Evolutionary conservation across 192 early-diverging fungal genomes (phyloP), one percentile per base, ranked within the genome.

Genomic region (Backusella liffmaniae): DNA sequence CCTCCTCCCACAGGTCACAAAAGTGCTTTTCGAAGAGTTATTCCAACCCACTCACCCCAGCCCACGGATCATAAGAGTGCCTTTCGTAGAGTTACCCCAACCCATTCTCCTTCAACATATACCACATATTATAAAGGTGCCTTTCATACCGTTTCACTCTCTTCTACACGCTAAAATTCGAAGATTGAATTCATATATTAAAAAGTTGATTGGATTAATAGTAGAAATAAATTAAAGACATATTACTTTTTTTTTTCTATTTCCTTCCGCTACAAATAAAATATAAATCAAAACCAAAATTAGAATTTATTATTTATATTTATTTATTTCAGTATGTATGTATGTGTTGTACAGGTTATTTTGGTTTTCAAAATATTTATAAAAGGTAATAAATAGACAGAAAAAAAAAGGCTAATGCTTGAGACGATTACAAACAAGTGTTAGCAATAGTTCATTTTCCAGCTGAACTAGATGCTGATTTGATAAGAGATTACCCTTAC

Each of bases 361-460:
- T 56, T 69, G 18, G n/a, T 18, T 37, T 37, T 23, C 21, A 42
- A 39, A 16, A 69, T 69, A 62, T 62, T 41, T 69, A 41, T 41
- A 69, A 4, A 34, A 35, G 13, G 5, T 16, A 37, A 69, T n/a
- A 36, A 69, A 69, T 9, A 39, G 34, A n/a, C n/a, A 69, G 34
- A 69, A 69, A 36, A 42, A 23, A 23, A 41, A 23, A 42, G 39
- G 23, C 0, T 8, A 69, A 21, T 21, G 5, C 9, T 37, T 8
- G 2, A 16, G 7, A 5, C n/a, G 67, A 4, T 46, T 72, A 59
- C 75, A 76, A 21, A 76, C n/a, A 18, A 76, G 53, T 49, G 53
- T 70, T 39, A 39, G 70, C 23, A 79, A 53, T 15, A 75, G 56
- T 1, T 59, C 23, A 30, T 79, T 79, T 75, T 79, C 78, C 18